phyloP scores from a whole-genome alignment of 2,329 filamentous ascomycete species.

The Aspergillus chevalieri region DNA sequence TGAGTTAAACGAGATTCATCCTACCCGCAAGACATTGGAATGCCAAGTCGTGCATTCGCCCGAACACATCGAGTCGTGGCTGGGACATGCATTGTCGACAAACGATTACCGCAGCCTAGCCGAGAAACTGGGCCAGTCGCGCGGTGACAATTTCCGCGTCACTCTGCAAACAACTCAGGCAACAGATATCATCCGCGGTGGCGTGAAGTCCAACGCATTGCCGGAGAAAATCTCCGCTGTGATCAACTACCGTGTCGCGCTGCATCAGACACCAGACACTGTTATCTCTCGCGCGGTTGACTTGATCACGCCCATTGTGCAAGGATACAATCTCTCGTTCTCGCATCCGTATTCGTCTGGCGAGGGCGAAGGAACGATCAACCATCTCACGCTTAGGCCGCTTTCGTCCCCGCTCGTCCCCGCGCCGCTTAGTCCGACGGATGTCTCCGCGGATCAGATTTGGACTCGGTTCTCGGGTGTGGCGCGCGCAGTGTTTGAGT shows the following conservation, averaged over 20 bases:
- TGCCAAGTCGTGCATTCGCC: constrained; percentile 55
- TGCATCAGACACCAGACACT: constrained; percentile 45
- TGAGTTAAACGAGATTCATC: constrained; percentile 46
- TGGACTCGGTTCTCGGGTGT: constrained; percentile 36
- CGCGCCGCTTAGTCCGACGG: constrained; percentile 30
- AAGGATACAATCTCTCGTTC: constrained; percentile 46
- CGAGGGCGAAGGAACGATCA: constrained; percentile 10
- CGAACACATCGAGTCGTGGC: constrained; percentile 36
- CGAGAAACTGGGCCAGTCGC: constrained; percentile 32
- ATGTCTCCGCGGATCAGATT: constrained; percentile 22
- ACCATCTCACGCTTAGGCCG: constrained; percentile 26
- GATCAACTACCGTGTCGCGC: constrained; percentile 54
- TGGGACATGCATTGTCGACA: constrained; percentile 40
- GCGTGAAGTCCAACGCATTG: constrained; percentile 54
- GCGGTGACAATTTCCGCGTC: constrained; percentile 42
- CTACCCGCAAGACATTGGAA: constrained; percentile 51
- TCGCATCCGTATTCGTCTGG: constrained; percentile 36
- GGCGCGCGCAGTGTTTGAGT: constrained; percentile 36
- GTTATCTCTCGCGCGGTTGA: constrained; percentile 43
- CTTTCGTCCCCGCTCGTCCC: constrained; percentile 24
- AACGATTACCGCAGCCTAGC: constrained; percentile 40
- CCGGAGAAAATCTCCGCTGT: constrained; percentile 49
- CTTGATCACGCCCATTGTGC: constrained; percentile 43
- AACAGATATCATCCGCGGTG: constrained; percentile 49
- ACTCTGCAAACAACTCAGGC: constrained; percentile 55